Percentiles rank a stretch among this genome's conserved stretches.
Evolutionary conservation across 148 eudicot genomes (phyloP).

Genomic region (Diospyros lotus): DNA sequence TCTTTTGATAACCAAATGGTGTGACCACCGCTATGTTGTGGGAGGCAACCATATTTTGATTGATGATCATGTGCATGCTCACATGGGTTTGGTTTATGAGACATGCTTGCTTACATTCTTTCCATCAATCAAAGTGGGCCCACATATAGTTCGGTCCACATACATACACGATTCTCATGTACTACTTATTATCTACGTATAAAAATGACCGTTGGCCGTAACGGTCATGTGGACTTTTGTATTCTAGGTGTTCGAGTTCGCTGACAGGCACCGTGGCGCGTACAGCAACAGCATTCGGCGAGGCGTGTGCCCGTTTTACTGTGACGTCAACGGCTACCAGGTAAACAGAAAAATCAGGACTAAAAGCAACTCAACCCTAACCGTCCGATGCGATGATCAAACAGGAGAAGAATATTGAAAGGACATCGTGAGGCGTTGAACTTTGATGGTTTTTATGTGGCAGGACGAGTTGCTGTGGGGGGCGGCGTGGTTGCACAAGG

Average conservation of each 20-base stretch:
- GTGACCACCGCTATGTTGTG: no score
- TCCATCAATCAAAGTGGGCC: not conserved
- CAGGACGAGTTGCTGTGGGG: conserved; percentile 97
- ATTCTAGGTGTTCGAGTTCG: conserved; percentile 80
- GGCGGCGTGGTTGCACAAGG: conserved; percentile 98
- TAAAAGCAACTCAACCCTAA: not conserved
- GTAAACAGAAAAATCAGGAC: conserved; percentile 18
- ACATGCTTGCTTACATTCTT: conserved; percentile 1
- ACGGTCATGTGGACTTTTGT: not conserved
- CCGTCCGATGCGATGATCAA: no score
- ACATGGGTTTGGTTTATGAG: not conserved
- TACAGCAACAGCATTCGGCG: conserved; percentile 59
- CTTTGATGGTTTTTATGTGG: not conserved
- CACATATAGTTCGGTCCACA: not conserved
- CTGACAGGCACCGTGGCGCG: conserved; percentile 87
- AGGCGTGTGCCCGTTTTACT: conserved; percentile 87
- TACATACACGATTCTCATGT: not conserved
- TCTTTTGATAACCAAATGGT: no score
- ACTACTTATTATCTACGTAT: not conserved
- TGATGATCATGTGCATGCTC: not conserved
- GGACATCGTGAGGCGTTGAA: no score
- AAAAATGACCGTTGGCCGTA: conserved; percentile 12
- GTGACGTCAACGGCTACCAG: conserved; percentile 87
- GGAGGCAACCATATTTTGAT: no score
- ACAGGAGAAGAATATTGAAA: no score